Percentiles rank a stretch among this genome's conserved stretches.
Conservation (phyloP, 2,329 filamentous ascomycete genomes). For the Beauveria sp. region DNA sequence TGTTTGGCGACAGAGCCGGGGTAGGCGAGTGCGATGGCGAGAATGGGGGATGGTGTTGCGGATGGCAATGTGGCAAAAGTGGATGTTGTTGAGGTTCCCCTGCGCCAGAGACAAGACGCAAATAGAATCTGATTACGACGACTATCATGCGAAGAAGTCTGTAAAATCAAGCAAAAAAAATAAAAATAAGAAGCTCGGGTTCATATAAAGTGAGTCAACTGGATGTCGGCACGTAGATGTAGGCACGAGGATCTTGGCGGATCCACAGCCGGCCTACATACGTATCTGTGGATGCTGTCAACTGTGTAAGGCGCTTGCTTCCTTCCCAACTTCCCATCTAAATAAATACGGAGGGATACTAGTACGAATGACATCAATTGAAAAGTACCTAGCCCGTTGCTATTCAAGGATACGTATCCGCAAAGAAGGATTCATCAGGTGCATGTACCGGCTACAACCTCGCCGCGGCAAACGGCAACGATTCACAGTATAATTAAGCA, state of each 20-base stretch:
- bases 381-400: neutral
- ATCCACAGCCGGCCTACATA: neutral
- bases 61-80: neutral
- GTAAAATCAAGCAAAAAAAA: neutral
- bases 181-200: neutral
- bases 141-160: neutral
- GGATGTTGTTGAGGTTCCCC: neutral
- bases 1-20: neutral
- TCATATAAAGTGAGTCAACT: constrained; percentile 2
- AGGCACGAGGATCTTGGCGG: constrained; percentile 5
- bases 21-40: neutral
- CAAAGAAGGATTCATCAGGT: neutral
- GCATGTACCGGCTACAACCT: neutral
- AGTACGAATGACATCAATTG: constrained; percentile 1
- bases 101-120: neutral
- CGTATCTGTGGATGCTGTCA: too few species aligned
- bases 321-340: too few species aligned
- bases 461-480: neutral
- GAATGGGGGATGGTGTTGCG: neutral
- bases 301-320: neutral
- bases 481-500: neutral
- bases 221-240: neutral
- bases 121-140: constrained; percentile 1
- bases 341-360: neutral
- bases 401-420: neutral